Evolutionary conservation across 2,329 filamentous ascomycete species (phyloP).

Genomic region (Talaromyces marneffei): DNA sequence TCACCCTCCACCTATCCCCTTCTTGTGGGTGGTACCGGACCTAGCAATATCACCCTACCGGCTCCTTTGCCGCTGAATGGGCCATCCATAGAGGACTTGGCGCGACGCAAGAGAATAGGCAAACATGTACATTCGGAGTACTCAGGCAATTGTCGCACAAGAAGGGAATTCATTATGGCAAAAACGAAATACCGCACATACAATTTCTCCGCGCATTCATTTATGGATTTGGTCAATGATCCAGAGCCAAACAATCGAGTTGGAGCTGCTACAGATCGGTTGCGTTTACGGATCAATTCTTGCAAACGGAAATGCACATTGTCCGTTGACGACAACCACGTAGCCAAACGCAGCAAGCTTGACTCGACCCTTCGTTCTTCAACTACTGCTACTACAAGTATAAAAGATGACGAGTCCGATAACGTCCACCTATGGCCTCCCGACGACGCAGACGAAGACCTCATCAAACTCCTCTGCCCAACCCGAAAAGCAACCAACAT

Average conservation of each 20-base stretch:
- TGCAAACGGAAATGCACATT: constrained; percentile 36
- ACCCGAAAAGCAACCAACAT: constrained; percentile 28
- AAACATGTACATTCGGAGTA: constrained; percentile 39
- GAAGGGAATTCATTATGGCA: constrained; percentile 39
- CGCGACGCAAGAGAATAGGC: constrained; percentile 32
- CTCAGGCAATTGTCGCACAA: constrained; percentile 19
- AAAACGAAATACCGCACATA: constrained; percentile 42
- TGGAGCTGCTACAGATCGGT: constrained; percentile 31
- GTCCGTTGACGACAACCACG: not conserved
- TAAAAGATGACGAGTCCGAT: constrained; percentile 35
- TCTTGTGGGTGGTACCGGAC: not conserved
- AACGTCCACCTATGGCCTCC: constrained; percentile 40
- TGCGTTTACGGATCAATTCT: constrained; percentile 39
- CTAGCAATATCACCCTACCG: constrained; percentile 7
- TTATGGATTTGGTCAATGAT: constrained; percentile 42
- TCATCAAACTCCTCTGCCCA: constrained; percentile 38
- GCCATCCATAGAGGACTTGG: constrained; percentile 25
- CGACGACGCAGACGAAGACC: constrained; percentile 32
- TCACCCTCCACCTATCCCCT: not conserved
- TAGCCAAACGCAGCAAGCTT: constrained; percentile 1
- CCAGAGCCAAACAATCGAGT: constrained; percentile 22
- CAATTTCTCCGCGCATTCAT: constrained; percentile 35
- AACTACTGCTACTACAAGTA: constrained; percentile 18
- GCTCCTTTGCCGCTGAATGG: constrained; percentile 19
- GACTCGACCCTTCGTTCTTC: not conserved